phyloP scores from a whole-genome alignment of 108 stramenopile species.

The Cyclotella baltica region DNA sequence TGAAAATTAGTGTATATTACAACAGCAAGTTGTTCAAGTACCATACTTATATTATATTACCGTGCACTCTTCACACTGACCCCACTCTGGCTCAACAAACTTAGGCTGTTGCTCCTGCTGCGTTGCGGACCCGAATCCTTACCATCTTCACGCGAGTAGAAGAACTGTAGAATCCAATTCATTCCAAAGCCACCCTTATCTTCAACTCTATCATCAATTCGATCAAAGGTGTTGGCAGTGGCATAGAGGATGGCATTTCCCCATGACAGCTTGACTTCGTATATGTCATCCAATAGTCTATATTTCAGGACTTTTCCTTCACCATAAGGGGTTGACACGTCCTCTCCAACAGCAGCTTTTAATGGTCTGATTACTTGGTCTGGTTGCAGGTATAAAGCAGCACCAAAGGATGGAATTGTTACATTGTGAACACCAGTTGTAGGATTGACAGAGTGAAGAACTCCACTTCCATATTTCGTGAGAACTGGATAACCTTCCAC shows the following conservation, averaged over 20 bases:
- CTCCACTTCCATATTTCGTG: slow-evolving; percentile 80
- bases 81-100: slow-evolving; percentile 55
- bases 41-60: too few species aligned
- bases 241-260: slow-evolving; percentile 74
- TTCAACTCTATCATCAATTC: slow-evolving; percentile 75
- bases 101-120: slow-evolving; percentile 86
- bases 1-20: neutral
- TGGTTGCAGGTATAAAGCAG: slow-evolving; percentile 88
- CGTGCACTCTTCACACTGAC: slow-evolving; percentile 40
- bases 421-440: slow-evolving; percentile 91
- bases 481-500: slow-evolving; percentile 89
- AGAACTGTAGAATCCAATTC: slow-evolving; percentile 81
- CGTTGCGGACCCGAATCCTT: slow-evolving; percentile 48
- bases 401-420: slow-evolving; percentile 71
- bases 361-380: slow-evolving; percentile 76
- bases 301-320: slow-evolving; percentile 83
- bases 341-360: slow-evolving; percentile 90
- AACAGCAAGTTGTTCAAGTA: too few species aligned
- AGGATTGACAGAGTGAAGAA: slow-evolving; percentile 86
- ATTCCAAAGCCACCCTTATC: slow-evolving; percentile 84
- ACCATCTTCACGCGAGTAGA: slow-evolving; percentile 61
- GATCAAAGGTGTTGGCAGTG: slow-evolving; percentile 82
- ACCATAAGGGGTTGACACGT: slow-evolving; percentile 85
- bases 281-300: slow-evolving; percentile 65
- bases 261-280: slow-evolving; percentile 80